Conservation (phyloP, 192 early-diverging fungal genomes). For the Geranomyces variabilis region DNA sequence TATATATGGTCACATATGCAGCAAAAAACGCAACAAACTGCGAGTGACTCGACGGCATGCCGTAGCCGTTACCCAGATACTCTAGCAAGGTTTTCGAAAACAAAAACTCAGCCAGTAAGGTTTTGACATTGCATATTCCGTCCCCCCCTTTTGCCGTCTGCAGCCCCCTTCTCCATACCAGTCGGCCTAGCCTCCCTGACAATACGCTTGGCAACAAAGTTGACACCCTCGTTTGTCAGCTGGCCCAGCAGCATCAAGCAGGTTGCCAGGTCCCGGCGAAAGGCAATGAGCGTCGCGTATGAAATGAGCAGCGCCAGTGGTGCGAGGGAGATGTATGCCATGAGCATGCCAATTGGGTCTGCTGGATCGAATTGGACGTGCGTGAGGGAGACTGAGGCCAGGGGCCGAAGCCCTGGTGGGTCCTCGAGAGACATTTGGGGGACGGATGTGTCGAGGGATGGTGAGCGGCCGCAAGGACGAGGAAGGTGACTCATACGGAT, state of each 20-base stretch:
- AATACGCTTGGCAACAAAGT: constrained; percentile 61
- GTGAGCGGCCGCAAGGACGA: no score
- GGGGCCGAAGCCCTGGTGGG: constrained; percentile 23
- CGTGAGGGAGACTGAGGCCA: constrained; percentile 65
- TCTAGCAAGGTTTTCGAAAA: constrained; percentile 37
- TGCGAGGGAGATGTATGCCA: constrained; percentile 59
- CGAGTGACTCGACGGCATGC: constrained; percentile 83
- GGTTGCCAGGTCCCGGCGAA: constrained; percentile 62
- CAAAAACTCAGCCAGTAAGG: no score
- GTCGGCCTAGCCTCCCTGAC: constrained; percentile 68
- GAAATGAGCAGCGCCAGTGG: constrained; percentile 71
- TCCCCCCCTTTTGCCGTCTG: no score
- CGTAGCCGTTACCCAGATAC: constrained; percentile 73
- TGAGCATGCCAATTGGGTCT: constrained; percentile 60
- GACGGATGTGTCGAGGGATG: no score
- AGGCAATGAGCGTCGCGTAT: constrained; percentile 66
- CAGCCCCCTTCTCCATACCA: constrained; percentile 36
- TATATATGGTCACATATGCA: constrained; percentile 57
- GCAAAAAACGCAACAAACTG: constrained; percentile 83
- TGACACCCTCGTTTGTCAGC: constrained; percentile 68
- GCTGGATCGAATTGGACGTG: constrained; percentile 68
- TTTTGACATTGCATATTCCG: no score
- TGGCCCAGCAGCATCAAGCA: constrained; percentile 72
- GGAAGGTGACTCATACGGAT: no score
- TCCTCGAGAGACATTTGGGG: constrained; percentile 14